A percentile compares a stretch with the other conserved stretches of the same genome.
Conservation (phyloP, 2,329 filamentous ascomycete genomes). For the Decorospora gaudefroyi region DNA sequence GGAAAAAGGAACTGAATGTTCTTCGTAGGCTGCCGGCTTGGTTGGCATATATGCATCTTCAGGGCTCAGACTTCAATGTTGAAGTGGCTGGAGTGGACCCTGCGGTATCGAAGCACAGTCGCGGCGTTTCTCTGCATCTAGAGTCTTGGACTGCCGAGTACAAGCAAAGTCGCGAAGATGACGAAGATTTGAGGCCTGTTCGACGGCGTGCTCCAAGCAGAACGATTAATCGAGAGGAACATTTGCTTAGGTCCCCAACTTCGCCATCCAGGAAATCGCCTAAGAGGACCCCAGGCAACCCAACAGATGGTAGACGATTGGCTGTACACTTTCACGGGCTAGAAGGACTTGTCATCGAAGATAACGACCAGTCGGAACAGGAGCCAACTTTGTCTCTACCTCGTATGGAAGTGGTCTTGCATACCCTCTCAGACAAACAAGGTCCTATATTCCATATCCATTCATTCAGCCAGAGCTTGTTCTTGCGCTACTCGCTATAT, state of each 20-base stretch:
- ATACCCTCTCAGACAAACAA: conserved; percentile 81
- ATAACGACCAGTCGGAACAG: conserved; percentile 77
- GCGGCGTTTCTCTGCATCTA: conserved; percentile 82
- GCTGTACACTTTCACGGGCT: conserved; percentile 80
- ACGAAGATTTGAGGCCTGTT: conserved; percentile 59
- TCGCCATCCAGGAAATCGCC: conserved; percentile 56
- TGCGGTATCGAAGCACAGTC: conserved; percentile 77
- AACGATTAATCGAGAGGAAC: conserved; percentile 62
- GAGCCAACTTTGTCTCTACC: conserved; percentile 88
- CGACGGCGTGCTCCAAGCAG: conserved; percentile 75
- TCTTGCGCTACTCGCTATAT: conserved; percentile 89
- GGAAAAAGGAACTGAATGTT: conserved; percentile 59
- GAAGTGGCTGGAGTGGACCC: conserved; percentile 89
- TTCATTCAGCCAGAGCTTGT: conserved; percentile 75
- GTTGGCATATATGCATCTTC: conserved; percentile 81
- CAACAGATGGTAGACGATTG: conserved; percentile 77
- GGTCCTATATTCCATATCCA: conserved; percentile 88
- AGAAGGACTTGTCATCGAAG: conserved; percentile 89
- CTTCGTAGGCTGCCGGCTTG: conserved; percentile 79
- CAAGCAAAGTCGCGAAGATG: conserved; percentile 75
- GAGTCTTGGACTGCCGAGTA: conserved; percentile 91
- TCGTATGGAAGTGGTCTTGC: conserved; percentile 82
- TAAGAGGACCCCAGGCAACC: conserved; percentile 53
- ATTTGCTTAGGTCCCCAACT: conserved; percentile 60
- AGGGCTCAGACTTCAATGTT: conserved; percentile 85